Conservation (phyloP, 1,139 yeast genomes). For the Sugiyamaella pinicola region DNA sequence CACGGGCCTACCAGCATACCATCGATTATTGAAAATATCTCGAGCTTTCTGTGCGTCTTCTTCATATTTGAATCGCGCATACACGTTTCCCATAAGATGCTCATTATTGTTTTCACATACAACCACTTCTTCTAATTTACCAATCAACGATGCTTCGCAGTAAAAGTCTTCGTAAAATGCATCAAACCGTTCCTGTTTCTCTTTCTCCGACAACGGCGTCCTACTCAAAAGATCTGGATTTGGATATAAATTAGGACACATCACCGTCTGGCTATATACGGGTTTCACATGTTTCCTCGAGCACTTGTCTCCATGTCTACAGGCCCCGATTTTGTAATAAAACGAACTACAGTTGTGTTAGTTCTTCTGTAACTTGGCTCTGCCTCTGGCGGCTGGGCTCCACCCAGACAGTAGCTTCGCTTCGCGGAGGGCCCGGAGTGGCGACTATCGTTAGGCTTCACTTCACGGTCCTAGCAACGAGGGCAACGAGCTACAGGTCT, state of each 20-base stretch:
- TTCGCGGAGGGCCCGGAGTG: too few species aligned
- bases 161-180: conserved; percentile 74
- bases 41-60: conserved; percentile 65
- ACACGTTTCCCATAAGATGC: conserved; percentile 84
- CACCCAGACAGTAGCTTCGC: too few species aligned
- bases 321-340: conserved; percentile 85
- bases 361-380: not conserved
- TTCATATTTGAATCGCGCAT: conserved; percentile 59
- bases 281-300: conserved; percentile 78
- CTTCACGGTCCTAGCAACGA: too few species aligned
- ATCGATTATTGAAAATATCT: conserved; percentile 66
- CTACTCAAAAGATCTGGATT: conserved; percentile 52
- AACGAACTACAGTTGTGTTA: conserved; percentile 48
- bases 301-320: conserved; percentile 91
- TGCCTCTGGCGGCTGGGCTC: too few species aligned
- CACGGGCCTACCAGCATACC: conserved; percentile 82
- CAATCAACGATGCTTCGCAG: conserved; percentile 60
- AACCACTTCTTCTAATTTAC: conserved; percentile 64
- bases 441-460: too few species aligned
- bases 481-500: too few species aligned
- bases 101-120: conserved; percentile 77
- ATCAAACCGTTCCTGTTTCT: conserved; percentile 58
- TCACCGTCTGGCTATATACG: conserved; percentile 62
- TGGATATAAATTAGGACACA: conserved; percentile 69
- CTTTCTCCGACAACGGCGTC: conserved; percentile 38